These are phyloP conservation scores for Phytophthora sp. DNA, from an alignment of 352 stramenopile genomes.

Conservation along the genomic window DNA sequence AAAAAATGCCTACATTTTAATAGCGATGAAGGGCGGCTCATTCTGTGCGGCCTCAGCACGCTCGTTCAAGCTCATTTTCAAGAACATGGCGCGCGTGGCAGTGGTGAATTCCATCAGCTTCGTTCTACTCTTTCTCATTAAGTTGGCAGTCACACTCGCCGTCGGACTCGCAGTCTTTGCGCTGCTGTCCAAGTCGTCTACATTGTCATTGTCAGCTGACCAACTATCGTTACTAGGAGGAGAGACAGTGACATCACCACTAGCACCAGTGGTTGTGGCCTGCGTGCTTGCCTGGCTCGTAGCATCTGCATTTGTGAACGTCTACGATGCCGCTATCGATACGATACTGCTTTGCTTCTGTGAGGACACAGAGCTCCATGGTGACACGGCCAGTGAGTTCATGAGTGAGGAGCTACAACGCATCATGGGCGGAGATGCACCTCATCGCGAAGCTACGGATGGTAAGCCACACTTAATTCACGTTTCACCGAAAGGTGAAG, in stretches of 20 bases:
- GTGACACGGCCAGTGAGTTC: slow-evolving; percentile 64
- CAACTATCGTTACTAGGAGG: slow-evolving; percentile 70
- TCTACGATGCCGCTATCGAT: slow-evolving; percentile 95
- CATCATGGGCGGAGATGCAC: slow-evolving; percentile 54
- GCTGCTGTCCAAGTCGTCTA: slow-evolving; percentile 41
- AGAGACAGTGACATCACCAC: slow-evolving; percentile 79
- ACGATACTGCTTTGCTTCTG: slow-evolving; percentile 98
- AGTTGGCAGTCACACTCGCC: slow-evolving; percentile 82
- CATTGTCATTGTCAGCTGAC: slow-evolving; percentile 29
- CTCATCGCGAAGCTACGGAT: neutral
- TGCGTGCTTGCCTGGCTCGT: slow-evolving; percentile 90
- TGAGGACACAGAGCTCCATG: slow-evolving; percentile 86
- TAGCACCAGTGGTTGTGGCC: slow-evolving; percentile 91
- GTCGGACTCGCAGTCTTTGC: slow-evolving; percentile 55
- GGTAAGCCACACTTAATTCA: slow-evolving; percentile 48
- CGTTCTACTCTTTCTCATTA: slow-evolving; percentile 95
- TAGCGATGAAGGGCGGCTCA: slow-evolving; percentile 79
- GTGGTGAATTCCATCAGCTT: slow-evolving; percentile 93
- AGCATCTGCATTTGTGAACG: slow-evolving; percentile 90
- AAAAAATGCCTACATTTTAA: slow-evolving; percentile 95
- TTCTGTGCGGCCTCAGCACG: slow-evolving; percentile 92
- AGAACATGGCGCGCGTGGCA: slow-evolving; percentile 90
- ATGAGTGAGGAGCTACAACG: slow-evolving; percentile 79
- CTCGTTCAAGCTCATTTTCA: slow-evolving; percentile 94
- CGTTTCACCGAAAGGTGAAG: slow-evolving; percentile 28